Evolutionary conservation across 1,284 basidiomycete species (phyloP).

Genomic region (Psilocybe mexicana): DNA sequence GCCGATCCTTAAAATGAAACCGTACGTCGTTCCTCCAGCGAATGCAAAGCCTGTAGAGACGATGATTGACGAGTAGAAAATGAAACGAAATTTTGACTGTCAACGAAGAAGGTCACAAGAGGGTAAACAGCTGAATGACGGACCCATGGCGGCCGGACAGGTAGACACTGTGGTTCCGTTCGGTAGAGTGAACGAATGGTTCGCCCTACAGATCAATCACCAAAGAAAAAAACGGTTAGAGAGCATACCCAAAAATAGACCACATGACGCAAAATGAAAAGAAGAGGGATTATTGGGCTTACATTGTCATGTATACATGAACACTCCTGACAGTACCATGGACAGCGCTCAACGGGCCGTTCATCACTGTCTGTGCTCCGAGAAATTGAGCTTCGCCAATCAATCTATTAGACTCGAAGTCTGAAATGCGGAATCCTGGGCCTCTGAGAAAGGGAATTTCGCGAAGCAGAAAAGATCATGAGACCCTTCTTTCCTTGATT

Average conservation of each 20-base stretch:
- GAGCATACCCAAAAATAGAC: conserved; percentile 5
- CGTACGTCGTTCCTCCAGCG: conserved; percentile 77
- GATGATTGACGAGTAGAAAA: background rate
- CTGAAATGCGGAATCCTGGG: conserved; percentile 70
- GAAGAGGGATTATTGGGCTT: conserved; percentile 23
- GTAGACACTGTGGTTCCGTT: conserved; percentile 72
- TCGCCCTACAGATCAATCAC: conserved; percentile 45
- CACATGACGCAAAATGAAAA: conserved; percentile 5
- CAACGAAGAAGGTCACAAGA: background rate
- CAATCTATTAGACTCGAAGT: conserved; percentile 70
- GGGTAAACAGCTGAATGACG: conserved; percentile 21
- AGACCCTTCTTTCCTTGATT: conserved; percentile 6
- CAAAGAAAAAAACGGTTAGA: conserved; percentile 3
- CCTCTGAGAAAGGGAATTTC: conserved; percentile 43
- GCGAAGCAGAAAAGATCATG: conserved; percentile 2
- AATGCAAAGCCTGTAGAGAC: conserved; percentile 63
- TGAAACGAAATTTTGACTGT: background rate
- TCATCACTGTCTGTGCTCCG: conserved; percentile 66
- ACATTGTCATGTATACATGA: conserved; percentile 72
- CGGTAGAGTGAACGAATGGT: conserved; percentile 61
- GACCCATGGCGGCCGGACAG: conserved; percentile 80
- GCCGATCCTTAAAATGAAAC: background rate
- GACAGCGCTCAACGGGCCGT: conserved; percentile 44
- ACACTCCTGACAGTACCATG: conserved; percentile 63
- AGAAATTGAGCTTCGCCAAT: conserved; percentile 69